Conservation (phyloP, 768 basidiomycete species). For the Rhodotorula toruloides region DNA sequence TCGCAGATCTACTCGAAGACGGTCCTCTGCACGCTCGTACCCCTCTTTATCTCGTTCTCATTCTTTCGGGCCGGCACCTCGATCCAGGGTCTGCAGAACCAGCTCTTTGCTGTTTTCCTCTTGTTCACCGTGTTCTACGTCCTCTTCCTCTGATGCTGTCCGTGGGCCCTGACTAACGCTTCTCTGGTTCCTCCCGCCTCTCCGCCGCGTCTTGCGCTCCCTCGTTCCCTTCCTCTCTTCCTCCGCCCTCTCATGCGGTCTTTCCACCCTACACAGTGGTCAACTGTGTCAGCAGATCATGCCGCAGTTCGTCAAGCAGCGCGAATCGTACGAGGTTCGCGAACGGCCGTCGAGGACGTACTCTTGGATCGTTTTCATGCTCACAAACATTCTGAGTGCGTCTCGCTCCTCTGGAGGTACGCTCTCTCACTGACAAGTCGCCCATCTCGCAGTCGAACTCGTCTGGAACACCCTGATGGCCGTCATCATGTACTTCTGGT, state of each 20-base stretch:
- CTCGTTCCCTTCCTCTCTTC: no score
- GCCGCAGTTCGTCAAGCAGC: conserved; percentile 57
- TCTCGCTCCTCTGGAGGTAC: neutral
- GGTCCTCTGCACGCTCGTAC: neutral
- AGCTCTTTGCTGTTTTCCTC: conserved; percentile 20
- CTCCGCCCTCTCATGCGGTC: no score
- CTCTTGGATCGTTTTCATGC: conserved; percentile 52
- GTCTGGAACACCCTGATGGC: conserved; percentile 39
- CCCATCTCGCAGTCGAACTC: conserved; percentile 40
- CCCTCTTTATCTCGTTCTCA: neutral
- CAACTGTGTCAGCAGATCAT: conserved; percentile 63
- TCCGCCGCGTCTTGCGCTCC: no score
- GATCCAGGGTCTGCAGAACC: neutral
- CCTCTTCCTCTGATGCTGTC: no score
- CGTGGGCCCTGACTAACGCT: no score
- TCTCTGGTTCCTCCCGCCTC: no score
- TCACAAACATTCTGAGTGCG: conserved; percentile 19
- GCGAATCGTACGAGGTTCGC: conserved; percentile 61
- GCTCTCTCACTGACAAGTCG: conserved; percentile 41
- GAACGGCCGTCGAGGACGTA: conserved; percentile 64
- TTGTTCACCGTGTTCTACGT: conserved; percentile 11
- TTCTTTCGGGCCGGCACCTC: neutral
- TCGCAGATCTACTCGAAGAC: conserved; percentile 13
- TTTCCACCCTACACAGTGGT: no score
- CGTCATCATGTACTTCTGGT: neutral